Conservation (phyloP, 1,139 yeast species). For the Pichia sp. region DNA sequence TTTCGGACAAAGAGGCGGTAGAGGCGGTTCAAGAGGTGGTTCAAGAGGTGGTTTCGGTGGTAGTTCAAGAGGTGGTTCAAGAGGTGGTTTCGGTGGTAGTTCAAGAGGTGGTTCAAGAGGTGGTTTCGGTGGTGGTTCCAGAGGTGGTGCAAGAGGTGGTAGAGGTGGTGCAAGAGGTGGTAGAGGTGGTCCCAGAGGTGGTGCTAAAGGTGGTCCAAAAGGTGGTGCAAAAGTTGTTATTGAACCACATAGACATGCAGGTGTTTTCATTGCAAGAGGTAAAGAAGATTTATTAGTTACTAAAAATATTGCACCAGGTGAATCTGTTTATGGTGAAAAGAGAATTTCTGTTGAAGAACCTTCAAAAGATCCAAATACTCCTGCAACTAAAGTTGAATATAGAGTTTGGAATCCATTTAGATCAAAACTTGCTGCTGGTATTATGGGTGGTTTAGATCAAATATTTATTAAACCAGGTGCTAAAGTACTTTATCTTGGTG, state of each 20-base stretch:
- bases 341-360: constrained; percentile 92
- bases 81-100: constrained; percentile 35
- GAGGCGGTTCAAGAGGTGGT: constrained; percentile 36
- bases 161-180: constrained; percentile 56
- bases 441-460: constrained; percentile 99
- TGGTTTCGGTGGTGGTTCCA: constrained; percentile 62
- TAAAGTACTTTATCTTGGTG: constrained; percentile 96
- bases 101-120: constrained; percentile 49
- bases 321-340: constrained; percentile 96
- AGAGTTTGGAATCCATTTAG: constrained; percentile 99
- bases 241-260: constrained; percentile 98
- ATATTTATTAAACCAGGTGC: constrained; percentile 96
- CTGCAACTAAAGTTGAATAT: constrained; percentile 94
- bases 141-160: constrained; percentile 45
- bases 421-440: constrained; percentile 99
- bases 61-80: constrained; percentile 29
- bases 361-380: constrained; percentile 74
- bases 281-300: constrained; percentile 97
- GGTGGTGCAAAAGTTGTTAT: constrained; percentile 95
- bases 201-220: constrained; percentile 49
- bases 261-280: constrained; percentile 98
- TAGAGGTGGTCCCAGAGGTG: constrained; percentile 64
- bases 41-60: constrained; percentile 28
- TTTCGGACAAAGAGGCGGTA: constrained; percentile 30
- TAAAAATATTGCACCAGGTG: constrained; percentile 97